A percentile compares a stretch with the other conserved stretches of the same genome.
phyloP scores from a whole-genome alignment of 257 asterid species.

The Oldenlandia corymbosa region DNA sequence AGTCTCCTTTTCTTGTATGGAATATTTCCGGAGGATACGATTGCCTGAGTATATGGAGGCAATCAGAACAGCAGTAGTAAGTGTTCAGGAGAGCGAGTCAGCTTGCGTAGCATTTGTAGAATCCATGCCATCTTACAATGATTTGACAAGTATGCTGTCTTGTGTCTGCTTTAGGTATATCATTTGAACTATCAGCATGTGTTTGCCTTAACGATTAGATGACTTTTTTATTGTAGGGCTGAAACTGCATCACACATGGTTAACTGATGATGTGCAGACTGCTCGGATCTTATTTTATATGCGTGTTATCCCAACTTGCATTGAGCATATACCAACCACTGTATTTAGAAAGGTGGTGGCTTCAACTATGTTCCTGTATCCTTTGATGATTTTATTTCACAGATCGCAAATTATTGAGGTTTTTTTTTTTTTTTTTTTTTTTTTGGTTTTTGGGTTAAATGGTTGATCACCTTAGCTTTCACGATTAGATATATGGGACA shows the following conservation, averaged over 20 bases:
- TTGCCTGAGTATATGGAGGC: constrained; percentile 93
- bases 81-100: constrained; percentile 77
- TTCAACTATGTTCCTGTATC: constrained; percentile 93
- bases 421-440: no score
- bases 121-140: constrained; percentile 73
- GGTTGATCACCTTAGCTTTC: constrained; percentile 32
- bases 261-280: constrained; percentile 81
- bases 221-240: constrained; percentile 37
- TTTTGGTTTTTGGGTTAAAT: no score
- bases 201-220: constrained; percentile 8
- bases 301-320: constrained; percentile 79
- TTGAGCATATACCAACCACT: constrained; percentile 58
- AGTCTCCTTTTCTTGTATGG: constrained; percentile 89
- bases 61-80: constrained; percentile 67
- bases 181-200: constrained; percentile 12
- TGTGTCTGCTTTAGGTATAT: constrained; percentile 12
- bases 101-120: constrained; percentile 67
- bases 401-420: constrained; percentile 3
- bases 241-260: constrained; percentile 50
- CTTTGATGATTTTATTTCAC: constrained; percentile 24
- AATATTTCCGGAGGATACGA: constrained; percentile 85
- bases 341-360: constrained; percentile 67
- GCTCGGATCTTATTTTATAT: constrained; percentile 80
- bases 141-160: constrained; percentile 44
- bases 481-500: constrained; percentile 78